Evolutionary conservation across 371 early-diverging fungal genomes (phyloP).

Genomic region (Batrachochytrium dendrobatidis): DNA sequence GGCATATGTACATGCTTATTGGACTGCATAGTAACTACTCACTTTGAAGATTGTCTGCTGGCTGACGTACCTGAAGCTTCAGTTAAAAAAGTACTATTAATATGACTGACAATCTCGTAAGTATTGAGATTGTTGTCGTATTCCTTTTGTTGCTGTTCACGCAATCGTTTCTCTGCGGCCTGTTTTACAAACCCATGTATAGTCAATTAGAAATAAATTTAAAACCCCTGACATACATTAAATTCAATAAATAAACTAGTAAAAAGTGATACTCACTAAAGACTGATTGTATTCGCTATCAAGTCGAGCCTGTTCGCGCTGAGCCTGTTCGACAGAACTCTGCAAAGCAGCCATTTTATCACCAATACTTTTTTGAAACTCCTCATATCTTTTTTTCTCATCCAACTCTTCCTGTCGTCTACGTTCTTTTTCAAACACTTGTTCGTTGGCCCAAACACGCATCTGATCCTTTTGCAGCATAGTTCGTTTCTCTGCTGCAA

Average conservation of each 20-base stretch:
- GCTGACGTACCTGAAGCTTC: constrained; percentile 39
- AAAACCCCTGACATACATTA: no score
- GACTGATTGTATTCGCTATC: constrained; percentile 31
- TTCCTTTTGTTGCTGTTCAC: constrained; percentile 21
- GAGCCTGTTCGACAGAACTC: constrained; percentile 20
- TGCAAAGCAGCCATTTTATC: constrained; percentile 26
- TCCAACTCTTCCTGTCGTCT: constrained; percentile 19
- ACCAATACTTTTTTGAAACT: constrained; percentile 27
- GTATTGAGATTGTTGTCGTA: constrained; percentile 27
- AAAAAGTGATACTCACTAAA: constrained; percentile 20
- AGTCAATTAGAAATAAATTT: neutral
- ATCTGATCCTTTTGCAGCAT: constrained; percentile 39
- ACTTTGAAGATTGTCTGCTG: constrained; percentile 40
- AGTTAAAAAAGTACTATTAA: constrained; percentile 37
- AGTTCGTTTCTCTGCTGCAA: constrained; percentile 16
- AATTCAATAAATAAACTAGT: neutral
- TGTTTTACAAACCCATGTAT: constrained; percentile 1
- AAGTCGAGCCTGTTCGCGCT: constrained; percentile 16
- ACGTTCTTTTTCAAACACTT: constrained; percentile 31
- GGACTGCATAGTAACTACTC: neutral
- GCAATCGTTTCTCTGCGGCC: constrained; percentile 27
- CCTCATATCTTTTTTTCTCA: constrained; percentile 34
- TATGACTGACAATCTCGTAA: constrained; percentile 27
- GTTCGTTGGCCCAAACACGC: constrained; percentile 35
- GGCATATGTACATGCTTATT: neutral